Evolutionary conservation across 495 filamentous ascomycete species (phyloP), one percentile per base, ranked within the genome.

Genomic region (Aspergillus homomorphus): DNA sequence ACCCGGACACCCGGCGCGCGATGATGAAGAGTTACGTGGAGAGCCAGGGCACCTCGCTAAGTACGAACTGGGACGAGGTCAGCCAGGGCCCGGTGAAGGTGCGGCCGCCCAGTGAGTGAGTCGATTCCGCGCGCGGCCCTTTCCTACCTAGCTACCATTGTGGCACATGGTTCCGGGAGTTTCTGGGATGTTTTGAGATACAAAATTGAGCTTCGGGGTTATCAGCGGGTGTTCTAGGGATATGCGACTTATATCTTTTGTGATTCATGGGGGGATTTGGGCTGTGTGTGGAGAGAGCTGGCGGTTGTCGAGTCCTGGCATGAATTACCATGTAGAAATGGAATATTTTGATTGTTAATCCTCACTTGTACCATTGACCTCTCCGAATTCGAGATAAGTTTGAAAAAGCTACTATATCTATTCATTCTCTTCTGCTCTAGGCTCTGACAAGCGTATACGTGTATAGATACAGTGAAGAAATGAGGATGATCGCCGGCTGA

Each of bases 1-100:
- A 89, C 53, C 82, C 85, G 0, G 92, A 98, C 59, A 90, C 90
- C 38, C 84, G 82, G 64, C 82, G 91, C 3, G 94, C 94, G 3
- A 98, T 98, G 94, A 90, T 96, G 84, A 98, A 98, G 82, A 96
- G 91, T 70, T 98, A 89, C 65, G 71, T 84, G 21, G 94, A 98
- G 76, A 96, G 91, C 68, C 90, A 93, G 62, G 94, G 94, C 1
- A 98, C 94, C 0, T 85, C 91, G 1, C 74, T 98, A 59, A 97
- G 92, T 69, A 98, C 95, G 1, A 89, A 93, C 62, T 98, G 94
- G 94, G 71, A 73, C 1, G 92, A 97, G 60, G 94, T 96, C 44
- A 82, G 84, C 18, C 84, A 79, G 57, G 83, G 83, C 28, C 87
- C 76, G 42, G 88, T 96, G 55, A 82, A 89, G 72, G 86, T 86